Base-by-base conservation (phyloP, 2,329 filamentous ascomycete genomes). In the Cucurbitaria berberidis region DNA sequence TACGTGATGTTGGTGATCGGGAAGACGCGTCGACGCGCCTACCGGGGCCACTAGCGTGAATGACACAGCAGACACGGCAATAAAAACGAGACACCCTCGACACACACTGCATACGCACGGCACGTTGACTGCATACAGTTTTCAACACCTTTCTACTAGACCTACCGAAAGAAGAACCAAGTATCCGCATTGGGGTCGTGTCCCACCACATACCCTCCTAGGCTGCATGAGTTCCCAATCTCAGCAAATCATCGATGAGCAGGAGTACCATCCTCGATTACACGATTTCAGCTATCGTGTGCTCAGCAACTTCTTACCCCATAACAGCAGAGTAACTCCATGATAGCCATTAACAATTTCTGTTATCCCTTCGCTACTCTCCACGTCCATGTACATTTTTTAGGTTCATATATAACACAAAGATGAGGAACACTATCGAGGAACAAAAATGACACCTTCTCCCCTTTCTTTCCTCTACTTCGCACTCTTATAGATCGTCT, bases 41-140 rank as follows among this genome's bases (percentile, higher is more conserved):
- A 18, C 18, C 29, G 40, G 46, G 40, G 22, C 39, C n/a, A 7
- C 51, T 22, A 35, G 40, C 27, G 45, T 35, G 48, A 43, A 40
- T 35, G 32, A 30, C 29, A 51, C 53, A 15, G 46, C 26, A 51
- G 22, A 34, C 30, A 36, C 46, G 50, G 41, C 36, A 42, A 36
- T n/a, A 40, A 21, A 39, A 21, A 22, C 36, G 18, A 21, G 4
- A 15, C 2, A 2, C 35, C 3, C 35, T 38, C 35, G 15, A 46
- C 54, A 48, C 46, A 46, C 53, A 53, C 53, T 42, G 47, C 29
- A 48, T 44, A 51, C 53, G 52, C 42, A 64, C 63, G 59, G 63
- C 57, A 66, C 56, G 43, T n/a, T n/a, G n/a, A n/a, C 53, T 55
- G 63, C 63, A 67, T 64, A 34, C 57, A 51, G 62, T 42, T 26